Evolutionary conservation across 202 grass and related monocot species (phyloP).

Genomic region (Cymbopogon flexuosus): DNA sequence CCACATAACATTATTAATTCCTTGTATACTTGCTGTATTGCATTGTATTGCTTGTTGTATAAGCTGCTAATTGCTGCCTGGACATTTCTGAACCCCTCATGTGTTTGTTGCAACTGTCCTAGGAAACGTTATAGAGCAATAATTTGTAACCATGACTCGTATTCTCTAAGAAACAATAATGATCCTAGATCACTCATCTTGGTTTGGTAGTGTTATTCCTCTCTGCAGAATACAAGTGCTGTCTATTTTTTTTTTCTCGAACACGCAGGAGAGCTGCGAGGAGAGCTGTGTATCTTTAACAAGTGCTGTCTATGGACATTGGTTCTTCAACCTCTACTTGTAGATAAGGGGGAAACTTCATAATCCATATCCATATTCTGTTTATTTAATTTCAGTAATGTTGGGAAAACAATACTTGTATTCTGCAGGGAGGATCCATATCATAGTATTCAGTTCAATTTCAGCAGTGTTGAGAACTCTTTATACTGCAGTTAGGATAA

Average conservation of each 20-base stretch:
- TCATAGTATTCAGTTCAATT: not conserved
- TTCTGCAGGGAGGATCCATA: too few species aligned
- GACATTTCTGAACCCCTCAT: not conserved
- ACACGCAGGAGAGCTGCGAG: too few species aligned
- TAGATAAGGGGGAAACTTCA: not conserved
- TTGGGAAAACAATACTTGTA: not conserved
- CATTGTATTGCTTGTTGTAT: conserved; percentile 32
- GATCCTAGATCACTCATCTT: not conserved
- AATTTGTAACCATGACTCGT: conserved; percentile 1
- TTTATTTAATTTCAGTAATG: not conserved
- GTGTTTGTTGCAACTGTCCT: not conserved
- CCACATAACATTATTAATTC: conserved; percentile 30
- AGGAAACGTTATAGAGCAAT: not conserved
- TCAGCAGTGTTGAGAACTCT: not conserved
- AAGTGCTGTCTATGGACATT: not conserved
- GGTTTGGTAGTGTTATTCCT: not conserved
- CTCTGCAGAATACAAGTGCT: not conserved
- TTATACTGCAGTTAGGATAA: not conserved
- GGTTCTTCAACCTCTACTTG: not conserved
- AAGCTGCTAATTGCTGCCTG: conserved; percentile 28
- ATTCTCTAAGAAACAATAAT: conserved; percentile 14
- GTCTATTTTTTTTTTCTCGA: too few species aligned
- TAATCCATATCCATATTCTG: not conserved
- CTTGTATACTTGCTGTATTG: not conserved
- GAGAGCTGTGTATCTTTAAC: not conserved